phyloP scores from a whole-genome alignment of 2,329 filamentous ascomycete species.

The Beauveria pseudobassiana region DNA sequence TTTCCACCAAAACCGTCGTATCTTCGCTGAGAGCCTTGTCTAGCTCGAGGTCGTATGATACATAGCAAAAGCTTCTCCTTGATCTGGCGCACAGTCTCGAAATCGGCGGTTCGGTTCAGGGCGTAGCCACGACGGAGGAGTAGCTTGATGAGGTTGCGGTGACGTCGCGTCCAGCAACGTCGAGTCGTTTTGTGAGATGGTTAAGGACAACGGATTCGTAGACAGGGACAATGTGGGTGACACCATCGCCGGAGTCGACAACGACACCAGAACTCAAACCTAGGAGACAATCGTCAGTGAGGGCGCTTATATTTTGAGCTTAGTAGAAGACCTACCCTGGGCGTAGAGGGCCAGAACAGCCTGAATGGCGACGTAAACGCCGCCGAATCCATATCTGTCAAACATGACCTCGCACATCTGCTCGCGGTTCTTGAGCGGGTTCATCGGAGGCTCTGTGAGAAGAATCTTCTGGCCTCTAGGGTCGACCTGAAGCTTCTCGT shows the following conservation, averaged over 20 bases:
- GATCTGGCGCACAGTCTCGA: constrained; percentile 97
- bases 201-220: constrained; percentile 98
- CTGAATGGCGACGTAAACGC: constrained; percentile 96
- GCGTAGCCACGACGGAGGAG: constrained; percentile 91
- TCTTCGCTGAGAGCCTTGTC: constrained; percentile 96
- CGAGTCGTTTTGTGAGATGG: constrained; percentile 86
- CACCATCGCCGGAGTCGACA: constrained; percentile 95
- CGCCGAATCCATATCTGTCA: constrained; percentile 90
- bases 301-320: background rate
- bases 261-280: constrained; percentile 91
- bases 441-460: constrained; percentile 95
- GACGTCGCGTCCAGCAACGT: constrained; percentile 93
- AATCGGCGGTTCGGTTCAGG: constrained; percentile 95
- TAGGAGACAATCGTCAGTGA: constrained; percentile 25
- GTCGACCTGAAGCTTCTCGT: constrained; percentile 92
- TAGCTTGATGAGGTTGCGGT: constrained; percentile 96
- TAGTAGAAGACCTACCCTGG: constrained; percentile 56
- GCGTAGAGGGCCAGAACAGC: constrained; percentile 93
- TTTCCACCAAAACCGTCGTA: constrained; percentile 93
- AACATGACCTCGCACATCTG: constrained; percentile 99
- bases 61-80: constrained; percentile 99
- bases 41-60: constrained; percentile 93
- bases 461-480: constrained; percentile 91
- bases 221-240: constrained; percentile 96
- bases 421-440: constrained; percentile 92